Base-by-base conservation (phyloP, 1,284 basidiomycete genomes). In the Boletus sp. region DNA sequence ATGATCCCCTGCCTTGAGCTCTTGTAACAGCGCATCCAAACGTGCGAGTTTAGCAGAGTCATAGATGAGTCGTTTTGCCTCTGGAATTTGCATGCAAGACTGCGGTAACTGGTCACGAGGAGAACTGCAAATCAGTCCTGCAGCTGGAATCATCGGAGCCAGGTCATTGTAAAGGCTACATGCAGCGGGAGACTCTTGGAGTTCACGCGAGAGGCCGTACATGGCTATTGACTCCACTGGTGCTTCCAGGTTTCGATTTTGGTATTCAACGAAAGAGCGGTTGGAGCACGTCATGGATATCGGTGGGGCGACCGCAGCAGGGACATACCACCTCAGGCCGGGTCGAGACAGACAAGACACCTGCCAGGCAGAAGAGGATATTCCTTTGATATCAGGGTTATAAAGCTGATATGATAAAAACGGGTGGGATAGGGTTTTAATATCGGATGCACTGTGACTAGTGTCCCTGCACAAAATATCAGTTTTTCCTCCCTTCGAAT, bases 31-130 rank as follows among this genome's bases (percentile, higher is more conserved):
- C 19, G 76, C 66, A 67, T 99, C 96, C 41, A 99, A 77, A 40
- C 91, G 82, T 32, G 94, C 92, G 33, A 99, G 81, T 72, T 99
- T 99, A 48, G 88, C 93, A 20, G 96, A 98, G 69, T 99, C 96
- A 54, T 93, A 93, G 51, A 99, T 91, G 17, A 99, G 81, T 51
- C 96, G 83, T 70, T 97, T 94, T 52, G 93, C 91, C 57, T 96
- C 92, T 2, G 96, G 96, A 23, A 98, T 88, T 56, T 89, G 85
- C 88, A 99, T 94, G 32, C 81, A 80, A 12, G 93, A 84, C 48
- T 80, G 71, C 2, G 94, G 94, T 12, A 93, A 71, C 64, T 98
- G 93, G 57, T 89, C 78, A 4, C 67, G 59, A 8, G 88, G 74
- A 3, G 94, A 91, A 30, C 68, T 69, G 23, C 73, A 75, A 44